These are phyloP conservation scores for Entelexis paramagnoliae DNA, from an alignment of 1,139 yeast species.

Conservation along the genomic window DNA sequence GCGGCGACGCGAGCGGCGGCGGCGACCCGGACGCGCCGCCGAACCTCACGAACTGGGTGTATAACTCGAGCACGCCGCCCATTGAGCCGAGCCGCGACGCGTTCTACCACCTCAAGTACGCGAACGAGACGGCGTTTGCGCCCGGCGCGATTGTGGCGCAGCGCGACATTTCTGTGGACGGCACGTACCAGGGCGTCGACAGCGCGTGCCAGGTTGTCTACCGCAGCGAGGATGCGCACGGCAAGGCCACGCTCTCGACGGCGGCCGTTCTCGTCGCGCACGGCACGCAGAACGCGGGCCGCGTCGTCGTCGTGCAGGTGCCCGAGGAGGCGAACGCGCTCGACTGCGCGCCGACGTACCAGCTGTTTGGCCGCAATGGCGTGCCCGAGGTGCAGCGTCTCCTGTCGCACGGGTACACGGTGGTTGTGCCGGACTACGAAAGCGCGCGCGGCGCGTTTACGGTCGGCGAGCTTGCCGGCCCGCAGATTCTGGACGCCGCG, in stretches of 20 bases:
- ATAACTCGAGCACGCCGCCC: constrained; percentile 12
- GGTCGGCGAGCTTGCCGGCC: constrained; percentile 27
- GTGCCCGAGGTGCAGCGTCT: constrained; percentile 19
- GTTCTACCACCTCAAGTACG: constrained; percentile 13
- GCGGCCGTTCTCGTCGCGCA: constrained; percentile 28
- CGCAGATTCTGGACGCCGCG: constrained; percentile 27
- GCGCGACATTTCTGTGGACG: constrained; percentile 15
- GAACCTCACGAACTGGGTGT: constrained; percentile 18
- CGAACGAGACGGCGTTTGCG: constrained; percentile 10
- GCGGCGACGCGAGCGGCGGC: constrained; percentile 14
- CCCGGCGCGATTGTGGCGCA: constrained; percentile 15
- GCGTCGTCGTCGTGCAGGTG: constrained; percentile 27
- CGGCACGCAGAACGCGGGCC: not conserved
- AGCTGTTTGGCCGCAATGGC: constrained; percentile 21
- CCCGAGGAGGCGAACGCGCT: constrained; percentile 28
- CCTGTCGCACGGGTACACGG: constrained; percentile 24
- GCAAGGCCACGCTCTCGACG: constrained; percentile 25
- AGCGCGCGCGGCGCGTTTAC: constrained; percentile 26
- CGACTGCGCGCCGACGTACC: constrained; percentile 29
- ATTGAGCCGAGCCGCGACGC: constrained; percentile 11
- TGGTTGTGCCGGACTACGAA: constrained; percentile 29
- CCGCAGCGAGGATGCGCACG: constrained; percentile 26
- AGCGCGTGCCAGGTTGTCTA: constrained; percentile 26
- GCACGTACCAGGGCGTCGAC: constrained; percentile 19
- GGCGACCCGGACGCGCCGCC: not conserved